Evolutionary conservation across 78 protist species (phyloP).

Genomic region (Dictyostelium purpureum): DNA sequence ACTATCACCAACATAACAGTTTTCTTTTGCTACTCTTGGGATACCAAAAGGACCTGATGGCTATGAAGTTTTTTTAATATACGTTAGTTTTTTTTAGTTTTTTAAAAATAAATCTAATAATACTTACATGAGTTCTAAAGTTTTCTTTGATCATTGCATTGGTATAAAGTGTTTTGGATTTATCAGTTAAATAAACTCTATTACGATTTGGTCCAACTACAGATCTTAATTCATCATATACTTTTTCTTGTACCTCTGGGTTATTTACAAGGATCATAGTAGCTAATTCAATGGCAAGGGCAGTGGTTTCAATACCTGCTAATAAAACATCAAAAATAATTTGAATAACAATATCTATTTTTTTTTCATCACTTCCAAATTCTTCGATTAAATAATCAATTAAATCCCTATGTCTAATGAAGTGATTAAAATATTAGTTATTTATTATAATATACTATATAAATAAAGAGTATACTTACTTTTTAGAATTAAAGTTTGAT

Average conservation of each 20-base stretch:
- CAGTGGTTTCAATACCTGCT: slow-evolving; percentile 19
- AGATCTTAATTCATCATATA: neutral
- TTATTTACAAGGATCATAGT: neutral
- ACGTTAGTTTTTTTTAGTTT: too few species aligned
- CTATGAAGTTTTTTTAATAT: too few species aligned
- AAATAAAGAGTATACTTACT: neutral
- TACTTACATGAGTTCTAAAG: slow-evolving; percentile 16
- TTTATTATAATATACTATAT: neutral
- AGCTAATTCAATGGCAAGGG: neutral
- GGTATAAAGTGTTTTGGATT: neutral
- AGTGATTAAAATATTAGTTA: neutral
- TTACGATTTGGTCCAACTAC: neutral
- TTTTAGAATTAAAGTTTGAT: neutral
- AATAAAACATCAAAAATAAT: neutral
- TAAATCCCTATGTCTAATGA: too few species aligned
- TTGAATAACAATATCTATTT: too few species aligned
- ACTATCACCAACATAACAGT: neutral
- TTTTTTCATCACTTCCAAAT: too few species aligned
- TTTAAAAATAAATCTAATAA: too few species aligned
- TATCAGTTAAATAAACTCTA: neutral
- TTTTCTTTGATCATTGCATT: slow-evolving; percentile 28
- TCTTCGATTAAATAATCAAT: too few species aligned
- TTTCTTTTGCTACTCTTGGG: slow-evolving; percentile 4
- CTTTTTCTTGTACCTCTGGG: neutral
- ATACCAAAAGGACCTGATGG: slow-evolving; percentile 8